Evolutionary conservation across 1,284 basidiomycete species (phyloP).

Genomic region (Boletus hoseneyae): DNA sequence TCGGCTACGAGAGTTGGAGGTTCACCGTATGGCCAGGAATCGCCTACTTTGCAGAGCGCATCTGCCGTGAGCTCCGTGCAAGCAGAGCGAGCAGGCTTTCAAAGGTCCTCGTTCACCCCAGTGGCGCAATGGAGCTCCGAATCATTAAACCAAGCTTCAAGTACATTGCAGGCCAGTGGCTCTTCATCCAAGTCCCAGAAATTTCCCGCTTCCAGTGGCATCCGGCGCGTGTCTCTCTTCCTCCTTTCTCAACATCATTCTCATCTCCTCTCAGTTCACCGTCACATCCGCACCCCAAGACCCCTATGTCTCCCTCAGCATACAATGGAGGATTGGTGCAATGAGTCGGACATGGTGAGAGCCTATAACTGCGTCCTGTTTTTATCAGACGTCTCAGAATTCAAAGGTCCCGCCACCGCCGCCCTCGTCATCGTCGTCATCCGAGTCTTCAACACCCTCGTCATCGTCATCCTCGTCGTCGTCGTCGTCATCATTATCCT

Average conservation of each 20-base stretch:
- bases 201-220: conserved; percentile 86
- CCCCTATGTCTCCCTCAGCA: conserved; percentile 65
- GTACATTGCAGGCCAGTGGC: conserved; percentile 88
- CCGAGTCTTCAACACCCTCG: no score
- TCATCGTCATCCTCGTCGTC: no score
- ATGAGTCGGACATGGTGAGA: no score
- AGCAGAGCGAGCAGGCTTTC: conserved; percentile 71
- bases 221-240: conserved; percentile 53
- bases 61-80: conserved; percentile 77
- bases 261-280: conserved; percentile 59
- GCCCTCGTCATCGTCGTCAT: no score
- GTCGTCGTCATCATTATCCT: no score
- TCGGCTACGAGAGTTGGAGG: conserved; percentile 85
- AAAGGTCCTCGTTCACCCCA: conserved; percentile 79
- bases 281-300: conserved; percentile 92
- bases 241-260: neutral
- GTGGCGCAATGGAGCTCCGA: conserved; percentile 85
- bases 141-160: conserved; percentile 87
- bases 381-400: no score
- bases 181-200: conserved; percentile 85
- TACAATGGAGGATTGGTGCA: no score
- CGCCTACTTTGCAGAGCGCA: conserved; percentile 80
- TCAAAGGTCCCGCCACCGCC: no score
- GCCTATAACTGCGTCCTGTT: no score
- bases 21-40: conserved; percentile 86